Evolutionary conservation across 257 asterid species (phyloP).

Genomic region (Solanum medicagineum): DNA sequence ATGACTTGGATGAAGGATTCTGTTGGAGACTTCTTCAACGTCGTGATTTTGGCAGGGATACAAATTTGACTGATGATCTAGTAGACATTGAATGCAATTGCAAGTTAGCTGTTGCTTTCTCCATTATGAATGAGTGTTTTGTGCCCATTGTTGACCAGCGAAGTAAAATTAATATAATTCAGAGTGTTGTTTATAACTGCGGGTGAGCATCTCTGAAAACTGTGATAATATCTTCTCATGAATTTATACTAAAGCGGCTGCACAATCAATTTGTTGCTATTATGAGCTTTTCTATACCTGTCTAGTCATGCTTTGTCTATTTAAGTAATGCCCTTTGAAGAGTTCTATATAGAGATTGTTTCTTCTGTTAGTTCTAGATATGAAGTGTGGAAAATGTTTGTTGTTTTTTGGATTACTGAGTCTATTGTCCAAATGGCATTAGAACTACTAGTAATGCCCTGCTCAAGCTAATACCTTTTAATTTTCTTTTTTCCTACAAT

Average conservation of each 20-base stretch:
- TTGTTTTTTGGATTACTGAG: neutral
- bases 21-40: constrained; percentile 63
- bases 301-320: neutral
- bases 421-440: neutral
- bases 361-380: neutral
- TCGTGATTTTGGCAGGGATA: constrained; percentile 29
- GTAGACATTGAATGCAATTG: constrained; percentile 14
- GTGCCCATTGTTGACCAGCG: constrained; percentile 18
- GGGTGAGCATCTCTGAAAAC: constrained; percentile 12
- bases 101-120: constrained; percentile 19
- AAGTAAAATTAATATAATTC: constrained; percentile 16
- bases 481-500: neutral
- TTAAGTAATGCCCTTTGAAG: neutral
- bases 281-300: neutral
- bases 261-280: neutral
- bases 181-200: constrained; percentile 19
- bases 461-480: neutral
- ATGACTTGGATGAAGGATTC: constrained; percentile 64
- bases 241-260: neutral
- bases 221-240: neutral
- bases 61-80: constrained; percentile 17
- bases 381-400: neutral
- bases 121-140: constrained; percentile 27
- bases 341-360: neutral
- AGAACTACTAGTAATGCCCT: neutral